Evolutionary conservation across 1,139 yeast genomes (phyloP), one percentile per base, ranked within the genome.

Genomic region (Pichia sp.): DNA sequence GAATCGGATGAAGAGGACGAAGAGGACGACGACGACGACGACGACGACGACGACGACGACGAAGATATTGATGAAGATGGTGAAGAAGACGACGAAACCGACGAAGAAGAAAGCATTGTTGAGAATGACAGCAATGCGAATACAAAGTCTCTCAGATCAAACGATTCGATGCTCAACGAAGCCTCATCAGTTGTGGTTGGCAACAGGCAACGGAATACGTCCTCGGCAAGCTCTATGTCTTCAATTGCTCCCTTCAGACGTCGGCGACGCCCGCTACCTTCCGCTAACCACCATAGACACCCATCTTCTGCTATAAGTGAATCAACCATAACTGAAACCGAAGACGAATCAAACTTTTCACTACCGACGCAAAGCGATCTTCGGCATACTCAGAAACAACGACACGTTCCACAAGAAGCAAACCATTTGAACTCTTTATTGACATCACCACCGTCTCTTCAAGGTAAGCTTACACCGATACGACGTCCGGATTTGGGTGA

Each of bases 401-500:
- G 23, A 19, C 23, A 3, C 23, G 23, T 19, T 19, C 23, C 23
- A 19, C 23, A 19, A 19, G 23, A 19, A 19, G 23, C 23, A 19
- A 19, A 19, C 23, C 23, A 19, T 19, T 3, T 19, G 23, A 19
- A 19, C n/a, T 40, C 43, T 40, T n/a, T 40, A 45, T 34, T 45
- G 11, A 7, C 47, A 44, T 44, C 47, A 30, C 34, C 47, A 29
- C 26, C 38, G 8, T 45, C 36, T 13, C 5, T 2, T 6, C 51
- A 41, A 32, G 43, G 30, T 7, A 30, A 31, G 16, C 3, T 47
- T 13, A 19, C 45, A 2, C 43, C 49, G 23, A 23, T 36, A 5
- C 10, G 4, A 30, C 45, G 51, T 16, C 51, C 51, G 5, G 45
- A 50, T 8, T 19, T 45, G 30, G 53, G 49, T 7, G 47, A 45